phyloP scores from a whole-genome alignment of 2,329 filamentous ascomycete species.

The Aspergillus sclerotialis region DNA sequence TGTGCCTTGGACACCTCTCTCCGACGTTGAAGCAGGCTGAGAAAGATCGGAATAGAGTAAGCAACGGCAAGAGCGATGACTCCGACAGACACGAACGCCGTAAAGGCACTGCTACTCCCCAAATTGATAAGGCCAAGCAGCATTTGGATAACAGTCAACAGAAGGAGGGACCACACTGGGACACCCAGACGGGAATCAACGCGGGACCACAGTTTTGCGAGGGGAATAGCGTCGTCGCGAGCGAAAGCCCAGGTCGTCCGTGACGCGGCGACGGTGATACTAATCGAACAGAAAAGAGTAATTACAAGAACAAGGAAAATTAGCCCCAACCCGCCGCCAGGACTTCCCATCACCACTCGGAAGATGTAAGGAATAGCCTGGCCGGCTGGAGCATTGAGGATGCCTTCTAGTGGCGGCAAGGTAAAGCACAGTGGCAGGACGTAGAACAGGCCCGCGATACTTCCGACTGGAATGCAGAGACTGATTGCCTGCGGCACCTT shows the following conservation, averaged over 20 bases:
- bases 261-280: constrained; percentile 46
- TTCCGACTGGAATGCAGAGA: constrained; percentile 47
- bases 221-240: constrained; percentile 38
- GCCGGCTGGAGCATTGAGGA: constrained; percentile 38
- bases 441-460: constrained; percentile 50
- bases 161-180: constrained; percentile 36
- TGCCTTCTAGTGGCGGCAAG: constrained; percentile 39
- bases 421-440: constrained; percentile 49
- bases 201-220: constrained; percentile 29
- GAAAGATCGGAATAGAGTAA: constrained; percentile 50
- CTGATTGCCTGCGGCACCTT: constrained; percentile 49
- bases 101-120: constrained; percentile 42
- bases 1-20: constrained; percentile 42
- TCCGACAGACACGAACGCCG: constrained; percentile 47
- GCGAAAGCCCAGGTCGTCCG: constrained; percentile 42
- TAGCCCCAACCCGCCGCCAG: constrained; percentile 42
- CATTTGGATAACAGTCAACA: constrained; percentile 42
- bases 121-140: constrained; percentile 45
- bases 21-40: constrained; percentile 43
- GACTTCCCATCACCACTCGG: constrained; percentile 42
- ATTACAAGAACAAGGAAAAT: constrained; percentile 46
- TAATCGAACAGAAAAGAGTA: constrained; percentile 49
- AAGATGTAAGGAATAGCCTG: constrained; percentile 49
- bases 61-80: constrained; percentile 51
- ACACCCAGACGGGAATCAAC: constrained; percentile 31